These are phyloP conservation scores for Neurospora sp. DNA, from an alignment of 495 filamentous ascomycete genomes.

Conservation along the genomic window DNA sequence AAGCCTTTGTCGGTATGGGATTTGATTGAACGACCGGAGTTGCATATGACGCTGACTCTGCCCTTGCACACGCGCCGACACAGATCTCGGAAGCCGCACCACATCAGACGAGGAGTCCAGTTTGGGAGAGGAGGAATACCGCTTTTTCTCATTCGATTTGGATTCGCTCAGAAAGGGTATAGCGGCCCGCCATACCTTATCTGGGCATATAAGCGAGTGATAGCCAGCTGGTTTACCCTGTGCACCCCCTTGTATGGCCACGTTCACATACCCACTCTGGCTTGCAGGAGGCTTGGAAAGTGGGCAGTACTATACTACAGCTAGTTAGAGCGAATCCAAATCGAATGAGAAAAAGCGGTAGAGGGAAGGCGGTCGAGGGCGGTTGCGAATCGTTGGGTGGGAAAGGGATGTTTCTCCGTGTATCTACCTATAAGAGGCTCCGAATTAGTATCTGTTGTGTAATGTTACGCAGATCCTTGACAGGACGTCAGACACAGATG, in stretches of 20 bases:
- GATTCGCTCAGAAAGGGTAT: no score
- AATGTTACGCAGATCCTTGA: not conserved
- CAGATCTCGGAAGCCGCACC: conserved; percentile 2
- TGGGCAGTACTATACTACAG: no score
- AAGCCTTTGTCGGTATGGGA: not conserved
- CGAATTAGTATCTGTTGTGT: not conserved
- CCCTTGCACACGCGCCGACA: not conserved
- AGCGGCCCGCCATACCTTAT: no score
- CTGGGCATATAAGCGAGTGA: no score
- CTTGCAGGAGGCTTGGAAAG: no score
- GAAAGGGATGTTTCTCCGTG: not conserved
- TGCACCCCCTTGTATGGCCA: no score
- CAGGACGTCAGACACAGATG: not conserved
- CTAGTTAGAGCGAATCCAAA: no score
- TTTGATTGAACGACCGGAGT: not conserved
- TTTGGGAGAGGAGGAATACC: not conserved
- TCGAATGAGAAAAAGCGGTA: no score
- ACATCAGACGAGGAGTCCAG: not conserved
- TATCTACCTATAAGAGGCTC: not conserved
- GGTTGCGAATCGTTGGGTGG: not conserved
- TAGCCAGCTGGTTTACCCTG: no score
- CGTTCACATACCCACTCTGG: no score
- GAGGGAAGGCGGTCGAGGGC: not conserved
- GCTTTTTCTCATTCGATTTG: no score
- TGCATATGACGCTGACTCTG: not conserved